phyloP scores from a whole-genome alignment of 2,329 filamentous ascomycete species.

The Diaporthe capsici region DNA sequence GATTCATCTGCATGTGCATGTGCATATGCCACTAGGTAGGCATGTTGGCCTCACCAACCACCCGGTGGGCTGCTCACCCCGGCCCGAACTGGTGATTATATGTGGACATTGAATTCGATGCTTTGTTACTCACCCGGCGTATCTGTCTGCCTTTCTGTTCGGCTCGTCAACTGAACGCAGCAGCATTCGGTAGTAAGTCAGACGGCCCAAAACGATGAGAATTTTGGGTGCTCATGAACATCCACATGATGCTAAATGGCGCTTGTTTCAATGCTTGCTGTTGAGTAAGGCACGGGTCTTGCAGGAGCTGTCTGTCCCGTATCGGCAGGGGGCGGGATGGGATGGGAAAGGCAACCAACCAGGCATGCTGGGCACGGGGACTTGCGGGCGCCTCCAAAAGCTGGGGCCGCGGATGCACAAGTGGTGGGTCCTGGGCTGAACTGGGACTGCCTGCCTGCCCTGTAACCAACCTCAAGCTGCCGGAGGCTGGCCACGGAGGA shows the following conservation, averaged over 20 bases:
- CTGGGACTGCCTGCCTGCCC: constrained; percentile 17
- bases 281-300: constrained; percentile 2
- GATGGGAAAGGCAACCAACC: background rate
- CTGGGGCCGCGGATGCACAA: constrained; percentile 24
- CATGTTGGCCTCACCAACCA: constrained; percentile 26
- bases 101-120: background rate
- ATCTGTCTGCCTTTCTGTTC: background rate
- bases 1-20: background rate
- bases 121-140: background rate
- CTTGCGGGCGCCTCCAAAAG: constrained; percentile 12
- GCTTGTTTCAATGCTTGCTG: background rate
- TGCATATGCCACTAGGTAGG: constrained; percentile 4
- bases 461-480: background rate
- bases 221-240: background rate
- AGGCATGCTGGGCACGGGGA: constrained; percentile 19
- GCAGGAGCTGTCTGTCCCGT: constrained; percentile 13
- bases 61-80: background rate
- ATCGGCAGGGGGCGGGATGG: background rate
- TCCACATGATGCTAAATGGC: background rate
- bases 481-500: background rate
- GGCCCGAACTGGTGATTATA: background rate
- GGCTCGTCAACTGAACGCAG: background rate
- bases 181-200: too few species aligned
- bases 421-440: constrained; percentile 11
- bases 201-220: background rate